Conservation (phyloP, 1,284 basidiomycete genomes). For the Apiotrichum laibachii region DNA sequence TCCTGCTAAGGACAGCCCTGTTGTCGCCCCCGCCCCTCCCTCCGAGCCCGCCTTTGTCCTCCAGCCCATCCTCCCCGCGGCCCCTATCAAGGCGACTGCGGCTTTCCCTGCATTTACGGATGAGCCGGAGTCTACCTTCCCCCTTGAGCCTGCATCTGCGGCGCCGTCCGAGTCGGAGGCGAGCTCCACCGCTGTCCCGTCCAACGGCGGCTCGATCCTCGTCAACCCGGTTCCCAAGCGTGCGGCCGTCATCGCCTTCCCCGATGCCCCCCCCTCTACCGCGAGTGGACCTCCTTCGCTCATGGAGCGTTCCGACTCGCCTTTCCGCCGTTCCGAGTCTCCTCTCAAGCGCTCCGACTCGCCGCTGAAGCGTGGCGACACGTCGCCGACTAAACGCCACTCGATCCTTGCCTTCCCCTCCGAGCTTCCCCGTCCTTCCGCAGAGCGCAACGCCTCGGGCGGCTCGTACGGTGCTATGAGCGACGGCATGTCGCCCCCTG, state of each 20-base stretch:
- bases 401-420: constrained; percentile 1
- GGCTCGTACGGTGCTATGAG: no score
- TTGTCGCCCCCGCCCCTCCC: background rate
- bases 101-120: no score
- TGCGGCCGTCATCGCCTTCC: background rate
- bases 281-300: background rate
- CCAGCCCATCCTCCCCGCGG: no score
- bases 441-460: background rate
- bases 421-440: background rate
- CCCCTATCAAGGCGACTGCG: no score
- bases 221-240: background rate
- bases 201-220: no score
- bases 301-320: no score
- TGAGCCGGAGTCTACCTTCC: no score
- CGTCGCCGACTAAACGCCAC: background rate
- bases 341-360: background rate
- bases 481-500: no score
- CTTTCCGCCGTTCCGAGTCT: background rate
- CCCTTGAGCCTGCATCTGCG: no score
- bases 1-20: background rate
- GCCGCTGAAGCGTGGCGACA: background rate
- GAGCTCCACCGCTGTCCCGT: no score
- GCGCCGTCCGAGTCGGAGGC: no score
- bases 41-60: no score
- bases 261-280: background rate